Base-by-base conservation (phyloP, 2,329 filamentous ascomycete genomes). In the Chrysoporthe cubensis region DNA sequence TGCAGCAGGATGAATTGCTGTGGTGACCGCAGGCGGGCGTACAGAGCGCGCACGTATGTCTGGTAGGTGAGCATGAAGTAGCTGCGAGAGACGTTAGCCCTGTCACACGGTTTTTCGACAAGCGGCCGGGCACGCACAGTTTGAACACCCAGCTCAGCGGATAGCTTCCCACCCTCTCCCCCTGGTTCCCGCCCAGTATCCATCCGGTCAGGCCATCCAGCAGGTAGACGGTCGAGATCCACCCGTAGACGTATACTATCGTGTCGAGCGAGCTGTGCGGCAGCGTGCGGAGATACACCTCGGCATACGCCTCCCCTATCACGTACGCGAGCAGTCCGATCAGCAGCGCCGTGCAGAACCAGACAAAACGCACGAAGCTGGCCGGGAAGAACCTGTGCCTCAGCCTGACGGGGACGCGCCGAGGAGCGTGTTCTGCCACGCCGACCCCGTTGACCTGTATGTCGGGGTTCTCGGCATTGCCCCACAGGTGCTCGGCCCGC, bases 81-180 rank as follows among this genome's bases (percentile, higher is more conserved):
- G 60, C 85, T 87, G 71, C 44, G 21, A 9, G 26, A n/a, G 9
- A 7, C 43, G 14, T 62, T 43, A 14, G 26, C 26, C 32, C 74
- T 72, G 57, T 32, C 16, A n/a, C 54, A 43, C 16, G 14, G 14
- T 26, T 6, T 50, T n/a, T n/a, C 16, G 26, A 26, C 26, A 26
- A 26, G 26, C 48, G 37, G 37, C 37, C 37, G 18, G 46, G 13
- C 32, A 78, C 85, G 78, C 75, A 90, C 85, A 91, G 82, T 76
- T 91, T 91, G 73, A 91, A 91, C 54, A 90, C 85, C 86, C 88
- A 91, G 71, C 87, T 89, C 67, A 91, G 76, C n/a, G 89, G 89
- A 73, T 91, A 91, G 75, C 87, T 90, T 50, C 88, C 88, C 1
- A 91, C 89, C 43, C 88, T 81, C 75, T 91, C 87, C 60, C 89